phyloP scores from a whole-genome alignment of 2,329 filamentous ascomycete species.

The Pseudocercospora fuligena region DNA sequence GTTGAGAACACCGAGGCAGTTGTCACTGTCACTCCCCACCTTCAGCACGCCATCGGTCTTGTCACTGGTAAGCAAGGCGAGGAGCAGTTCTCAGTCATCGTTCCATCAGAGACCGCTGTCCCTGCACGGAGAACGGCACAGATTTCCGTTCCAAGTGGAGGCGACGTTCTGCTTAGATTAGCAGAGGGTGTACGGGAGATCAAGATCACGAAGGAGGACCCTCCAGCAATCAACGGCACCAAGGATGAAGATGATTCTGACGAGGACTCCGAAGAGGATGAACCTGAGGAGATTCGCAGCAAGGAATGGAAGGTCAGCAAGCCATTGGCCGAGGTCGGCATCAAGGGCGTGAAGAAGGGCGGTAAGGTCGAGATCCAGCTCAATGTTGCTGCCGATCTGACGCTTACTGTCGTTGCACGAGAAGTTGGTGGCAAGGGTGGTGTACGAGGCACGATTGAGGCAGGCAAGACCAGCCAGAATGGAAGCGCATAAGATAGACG shows the following conservation, averaged over 20 bases:
- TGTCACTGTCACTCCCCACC: conserved; percentile 91
- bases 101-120: conserved; percentile 84
- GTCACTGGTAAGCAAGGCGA: conserved; percentile 61
- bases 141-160: conserved; percentile 76
- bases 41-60: conserved; percentile 85
- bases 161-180: conserved; percentile 85
- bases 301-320: conserved; percentile 90
- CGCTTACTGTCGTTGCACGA: conserved; percentile 77
- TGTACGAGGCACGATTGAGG: conserved; percentile 66
- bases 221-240: conserved; percentile 63
- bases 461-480: conserved; percentile 31
- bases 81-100: conserved; percentile 77
- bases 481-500: conserved; percentile 20
- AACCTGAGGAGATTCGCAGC: conserved; percentile 84
- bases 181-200: conserved; percentile 89
- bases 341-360: conserved; percentile 84
- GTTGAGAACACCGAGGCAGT: conserved; percentile 94
- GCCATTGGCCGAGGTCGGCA: conserved; percentile 80
- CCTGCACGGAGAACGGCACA: conserved; percentile 85
- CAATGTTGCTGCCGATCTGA: conserved; percentile 80
- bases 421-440: conserved; percentile 89
- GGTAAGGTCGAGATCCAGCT: conserved; percentile 93
- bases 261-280: conserved; percentile 68
- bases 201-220: conserved; percentile 88
- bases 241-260: conserved; percentile 63